Percentiles rank a stretch among this genome's conserved stretches.
Conservation (phyloP, 495 filamentous ascomycete species). For the Aspergillus carlsbadensis region DNA sequence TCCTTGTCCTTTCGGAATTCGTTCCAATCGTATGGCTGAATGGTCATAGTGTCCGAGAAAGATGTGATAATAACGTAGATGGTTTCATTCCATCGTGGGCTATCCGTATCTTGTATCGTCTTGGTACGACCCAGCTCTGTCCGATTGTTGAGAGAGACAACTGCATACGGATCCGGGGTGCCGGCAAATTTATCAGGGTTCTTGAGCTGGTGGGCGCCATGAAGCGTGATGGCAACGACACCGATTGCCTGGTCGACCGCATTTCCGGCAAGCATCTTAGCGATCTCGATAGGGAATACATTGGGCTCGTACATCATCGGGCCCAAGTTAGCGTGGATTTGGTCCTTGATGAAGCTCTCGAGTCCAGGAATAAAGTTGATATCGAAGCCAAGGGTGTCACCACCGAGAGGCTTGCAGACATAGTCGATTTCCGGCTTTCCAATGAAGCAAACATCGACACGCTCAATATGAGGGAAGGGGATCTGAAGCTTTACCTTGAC, state of each 20-base stretch:
- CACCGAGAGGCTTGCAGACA: slow-evolving; percentile 94
- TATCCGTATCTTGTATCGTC: slow-evolving; percentile 76
- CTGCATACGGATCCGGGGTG: slow-evolving; percentile 88
- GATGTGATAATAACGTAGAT: slow-evolving; percentile 91
- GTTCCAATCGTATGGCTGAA: slow-evolving; percentile 89
- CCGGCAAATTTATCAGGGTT: slow-evolving; percentile 93
- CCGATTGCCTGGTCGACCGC: slow-evolving; percentile 95
- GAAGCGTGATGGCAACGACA: slow-evolving; percentile 85
- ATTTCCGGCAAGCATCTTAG: slow-evolving; percentile 96
- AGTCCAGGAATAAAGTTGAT: slow-evolving; percentile 98
- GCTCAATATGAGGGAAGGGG: slow-evolving; percentile 91
- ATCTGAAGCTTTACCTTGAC: slow-evolving; percentile 97
- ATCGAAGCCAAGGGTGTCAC: slow-evolving; percentile 93
- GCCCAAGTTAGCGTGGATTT: slow-evolving; percentile 85
- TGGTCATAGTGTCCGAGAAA: slow-evolving; percentile 78
- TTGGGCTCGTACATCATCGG: slow-evolving; percentile 98
- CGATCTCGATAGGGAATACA: slow-evolving; percentile 96
- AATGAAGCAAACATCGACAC: slow-evolving; percentile 87
- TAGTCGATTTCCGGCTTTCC: slow-evolving; percentile 80
- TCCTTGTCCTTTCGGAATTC: slow-evolving; percentile 96
- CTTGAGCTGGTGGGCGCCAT: slow-evolving; percentile 88
- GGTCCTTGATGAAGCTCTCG: slow-evolving; percentile 89
- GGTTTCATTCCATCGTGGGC: slow-evolving; percentile 94
- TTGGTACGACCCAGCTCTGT: slow-evolving; percentile 83
- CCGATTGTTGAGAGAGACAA: slow-evolving; percentile 82